A percentile compares a stretch with the other conserved stretches of the same genome.
phyloP scores from a whole-genome alignment of 2,329 filamentous ascomycete genomes.

The Colletotrichum sidae region DNA sequence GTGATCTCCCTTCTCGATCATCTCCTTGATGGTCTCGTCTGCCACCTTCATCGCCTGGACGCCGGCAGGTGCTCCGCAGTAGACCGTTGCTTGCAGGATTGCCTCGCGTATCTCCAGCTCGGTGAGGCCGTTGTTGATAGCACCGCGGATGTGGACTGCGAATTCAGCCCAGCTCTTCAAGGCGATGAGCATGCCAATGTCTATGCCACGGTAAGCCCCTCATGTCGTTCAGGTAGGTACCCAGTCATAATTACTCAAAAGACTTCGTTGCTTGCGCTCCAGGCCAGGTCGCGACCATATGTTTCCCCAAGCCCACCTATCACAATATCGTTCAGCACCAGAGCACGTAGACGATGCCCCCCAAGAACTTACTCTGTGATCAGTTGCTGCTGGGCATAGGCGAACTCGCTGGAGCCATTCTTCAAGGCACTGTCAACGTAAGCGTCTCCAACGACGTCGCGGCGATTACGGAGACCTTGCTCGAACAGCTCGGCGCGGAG shows the following conservation, averaged over 20 bases:
- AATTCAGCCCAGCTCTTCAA: slow-evolving; percentile 69
- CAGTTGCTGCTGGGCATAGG: slow-evolving; percentile 69
- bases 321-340: background rate
- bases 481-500: slow-evolving; percentile 61
- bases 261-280: slow-evolving; percentile 67
- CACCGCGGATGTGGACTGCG: slow-evolving; percentile 70
- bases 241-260: slow-evolving; percentile 54
- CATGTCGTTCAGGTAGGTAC: background rate
- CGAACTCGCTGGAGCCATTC: slow-evolving; percentile 66
- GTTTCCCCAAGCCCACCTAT: slow-evolving; percentile 65
- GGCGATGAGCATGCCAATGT: slow-evolving; percentile 73
- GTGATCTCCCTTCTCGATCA: slow-evolving; percentile 43
- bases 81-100: slow-evolving; percentile 55
- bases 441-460: slow-evolving; percentile 67
- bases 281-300: slow-evolving; percentile 73
- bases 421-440: slow-evolving; percentile 68
- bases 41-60: slow-evolving; percentile 49
- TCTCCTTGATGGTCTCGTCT: slow-evolving; percentile 41
- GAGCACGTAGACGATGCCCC: background rate
- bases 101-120: slow-evolving; percentile 68
- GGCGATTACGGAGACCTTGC: slow-evolving; percentile 68
- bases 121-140: slow-evolving; percentile 69
- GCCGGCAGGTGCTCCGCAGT: slow-evolving; percentile 54
- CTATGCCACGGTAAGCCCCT: slow-evolving; percentile 18
- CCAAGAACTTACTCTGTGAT: slow-evolving; percentile 62